Conservation (phyloP, 2,329 filamentous ascomycete genomes). For the Exophiala calicioides region DNA sequence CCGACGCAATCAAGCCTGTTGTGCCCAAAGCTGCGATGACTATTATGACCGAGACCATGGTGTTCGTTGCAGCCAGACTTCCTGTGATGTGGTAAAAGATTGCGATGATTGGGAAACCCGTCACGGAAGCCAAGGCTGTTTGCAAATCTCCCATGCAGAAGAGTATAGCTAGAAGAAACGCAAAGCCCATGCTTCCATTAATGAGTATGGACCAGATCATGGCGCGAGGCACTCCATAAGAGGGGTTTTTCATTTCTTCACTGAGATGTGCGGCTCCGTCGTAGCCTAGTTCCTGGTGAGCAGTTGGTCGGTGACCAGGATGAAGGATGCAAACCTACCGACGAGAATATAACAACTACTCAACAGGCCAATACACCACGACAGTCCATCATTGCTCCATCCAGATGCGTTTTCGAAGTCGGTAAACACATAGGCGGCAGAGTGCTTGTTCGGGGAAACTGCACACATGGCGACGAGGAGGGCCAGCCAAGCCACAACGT, state of each 20-base stretch:
- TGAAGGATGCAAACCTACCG: too few relatives aligned
- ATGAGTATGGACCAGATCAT: background rate
- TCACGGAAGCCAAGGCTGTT: constrained; percentile 42
- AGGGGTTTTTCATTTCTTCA: too few relatives aligned
- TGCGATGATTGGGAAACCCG: constrained; percentile 53
- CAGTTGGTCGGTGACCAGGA: too few relatives aligned
- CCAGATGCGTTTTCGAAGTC: constrained; percentile 42
- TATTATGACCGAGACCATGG: constrained; percentile 43
- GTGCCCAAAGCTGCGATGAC: constrained; percentile 32
- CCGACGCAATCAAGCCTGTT: constrained; percentile 35
- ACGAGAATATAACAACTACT: too few relatives aligned
- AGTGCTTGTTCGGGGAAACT: constrained; percentile 35
- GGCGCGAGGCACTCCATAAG: background rate
- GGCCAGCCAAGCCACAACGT: too few relatives aligned
- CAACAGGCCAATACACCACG: constrained; percentile 42
- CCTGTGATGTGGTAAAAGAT: constrained; percentile 52
- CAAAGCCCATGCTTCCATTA: constrained; percentile 44
- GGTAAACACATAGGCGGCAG: constrained; percentile 45
- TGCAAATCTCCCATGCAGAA: constrained; percentile 47
- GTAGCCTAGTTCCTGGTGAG: too few relatives aligned
- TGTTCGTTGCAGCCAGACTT: constrained; percentile 46
- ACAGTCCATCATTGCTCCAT: constrained; percentile 37
- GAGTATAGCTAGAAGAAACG: constrained; percentile 48
- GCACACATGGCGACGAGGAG: constrained; percentile 42
- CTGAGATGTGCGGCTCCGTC: too few relatives aligned